These are phyloP conservation scores for Colletotrichum abscissum DNA, from an alignment of 2,329 filamentous ascomycete species.

Conservation along the genomic window DNA sequence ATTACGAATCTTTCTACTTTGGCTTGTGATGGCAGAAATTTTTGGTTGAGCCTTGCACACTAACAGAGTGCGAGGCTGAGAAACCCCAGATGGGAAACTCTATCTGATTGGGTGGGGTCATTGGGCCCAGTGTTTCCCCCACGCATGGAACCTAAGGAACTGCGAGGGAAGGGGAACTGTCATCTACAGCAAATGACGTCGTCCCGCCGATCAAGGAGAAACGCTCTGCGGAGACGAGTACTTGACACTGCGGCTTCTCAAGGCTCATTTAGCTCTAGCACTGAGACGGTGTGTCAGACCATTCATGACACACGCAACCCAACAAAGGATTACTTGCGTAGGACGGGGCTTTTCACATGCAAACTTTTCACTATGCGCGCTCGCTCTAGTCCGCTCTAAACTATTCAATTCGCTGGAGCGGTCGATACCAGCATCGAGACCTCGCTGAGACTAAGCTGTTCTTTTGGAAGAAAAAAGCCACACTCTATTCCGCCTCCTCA, in stretches of 20 bases:
- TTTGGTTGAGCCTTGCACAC: slow-evolving; percentile 19
- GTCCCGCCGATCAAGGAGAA: not conserved
- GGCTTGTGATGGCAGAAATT: slow-evolving; percentile 4
- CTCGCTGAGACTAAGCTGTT: slow-evolving; percentile 31
- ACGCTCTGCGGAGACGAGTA: not conserved
- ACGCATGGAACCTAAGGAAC: not conserved
- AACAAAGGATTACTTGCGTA: not conserved
- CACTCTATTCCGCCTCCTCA: slow-evolving; percentile 27
- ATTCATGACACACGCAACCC: slow-evolving; percentile 7
- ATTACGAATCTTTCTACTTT: not conserved
- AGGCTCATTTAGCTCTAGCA: slow-evolving; percentile 9
- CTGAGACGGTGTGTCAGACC: slow-evolving; percentile 25
- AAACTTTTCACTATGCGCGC: not conserved
- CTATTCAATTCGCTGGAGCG: slow-evolving; percentile 35
- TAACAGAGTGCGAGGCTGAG: slow-evolving; percentile 21
- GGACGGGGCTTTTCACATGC: slow-evolving; percentile 3
- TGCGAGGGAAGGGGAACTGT: not conserved
- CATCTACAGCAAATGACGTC: slow-evolving; percentile 23
- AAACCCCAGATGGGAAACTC: not conserved
- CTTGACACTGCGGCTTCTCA: not conserved
- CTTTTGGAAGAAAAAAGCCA: slow-evolving; percentile 22
- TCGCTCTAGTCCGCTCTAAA: slow-evolving; percentile 12
- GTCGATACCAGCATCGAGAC: slow-evolving; percentile 33
- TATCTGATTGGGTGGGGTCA: slow-evolving; percentile 27
- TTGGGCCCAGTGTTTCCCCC: slow-evolving; percentile 1